Base-by-base conservation (phyloP, 495 filamentous ascomycete genomes). In the Penicillium coffeae region DNA sequence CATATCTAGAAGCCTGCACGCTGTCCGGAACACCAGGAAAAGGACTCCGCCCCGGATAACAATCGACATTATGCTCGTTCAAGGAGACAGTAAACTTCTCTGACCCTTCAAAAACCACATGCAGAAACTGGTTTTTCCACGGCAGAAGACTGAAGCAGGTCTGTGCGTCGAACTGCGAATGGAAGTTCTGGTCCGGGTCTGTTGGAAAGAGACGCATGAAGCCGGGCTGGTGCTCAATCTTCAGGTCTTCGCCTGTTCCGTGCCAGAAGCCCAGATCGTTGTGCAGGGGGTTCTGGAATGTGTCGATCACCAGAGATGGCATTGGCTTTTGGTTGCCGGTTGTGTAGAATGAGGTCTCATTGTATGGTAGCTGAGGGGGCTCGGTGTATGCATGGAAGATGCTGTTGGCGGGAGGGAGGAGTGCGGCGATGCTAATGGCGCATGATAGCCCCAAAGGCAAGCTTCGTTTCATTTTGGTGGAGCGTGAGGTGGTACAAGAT, bases 11-110 rank as follows among this genome's bases (percentile, higher is more conserved):
- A 1, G 85, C 85, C 53, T 89, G 83, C 15, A 88, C 72, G 1
- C 79, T 84, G 59, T 90, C 87, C 73, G 84, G 86, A 4, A 85
- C 87, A 57, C 82, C 85, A 0, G 86, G 85, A 55, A 77, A 89
- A 0, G 87, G 86, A n/a, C 70, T 70, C 14, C 80, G 72, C 16
- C 50, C 52, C 12, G 76, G 70, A 54, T 83, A 72, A 56, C 87
- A 90, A 4, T 69, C 62, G 9, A 68, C 56, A 55, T 90, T 90
- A 63, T 89, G 80, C 61, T 90, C 84, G 53, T 88, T 85, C 15
- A 90, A 60, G 2, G 86, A 78, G 35, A 90, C 71, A 7, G 76
- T 83, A 62, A 89, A 90, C 21, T 78, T 73, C 53, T 77, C 80
- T 53, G 74, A 82, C 3, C 87, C 87, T 8, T 72, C 74, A 64